These are phyloP conservation scores for Chlorella sp. DNA, from an alignment of 139 green algal genomes.

Conservation along the genomic window DNA sequence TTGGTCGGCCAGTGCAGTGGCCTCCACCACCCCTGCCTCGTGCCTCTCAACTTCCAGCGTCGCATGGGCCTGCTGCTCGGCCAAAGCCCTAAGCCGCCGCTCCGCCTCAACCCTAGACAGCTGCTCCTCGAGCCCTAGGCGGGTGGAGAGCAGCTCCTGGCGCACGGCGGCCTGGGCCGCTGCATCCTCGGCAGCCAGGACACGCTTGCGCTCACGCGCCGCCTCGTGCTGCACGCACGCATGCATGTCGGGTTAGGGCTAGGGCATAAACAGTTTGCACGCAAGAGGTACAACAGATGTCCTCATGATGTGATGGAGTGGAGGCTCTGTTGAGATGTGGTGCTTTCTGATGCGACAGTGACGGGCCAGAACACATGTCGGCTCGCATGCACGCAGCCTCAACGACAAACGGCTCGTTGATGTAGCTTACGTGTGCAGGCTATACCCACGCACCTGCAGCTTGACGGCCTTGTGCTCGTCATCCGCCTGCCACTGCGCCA, in stretches of 20 bases:
- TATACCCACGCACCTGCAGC: constrained; percentile 1
- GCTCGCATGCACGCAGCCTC: neutral
- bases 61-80: constrained; percentile 29
- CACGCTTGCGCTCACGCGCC: neutral
- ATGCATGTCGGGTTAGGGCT: neutral
- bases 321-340: neutral
- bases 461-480: constrained; percentile 19
- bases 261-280: neutral
- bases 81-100: constrained; percentile 28
- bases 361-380: neutral
- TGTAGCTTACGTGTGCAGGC: neutral
- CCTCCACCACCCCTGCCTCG: constrained; percentile 14
- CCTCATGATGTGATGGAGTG: too few species aligned
- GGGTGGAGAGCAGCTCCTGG: constrained; percentile 20
- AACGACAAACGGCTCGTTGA: neutral
- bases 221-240: constrained; percentile 16
- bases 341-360: neutral
- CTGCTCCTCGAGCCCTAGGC: constrained; percentile 27
- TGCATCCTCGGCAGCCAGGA: constrained; percentile 17
- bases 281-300: too few species aligned
- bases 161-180: constrained; percentile 23
- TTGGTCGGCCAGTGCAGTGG: constrained; percentile 16
- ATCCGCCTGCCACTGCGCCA: constrained; percentile 34
- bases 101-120: constrained; percentile 33
- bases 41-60: constrained; percentile 22